Evolutionary conservation across 2,329 filamentous ascomycete genomes (phyloP).

Genomic region (Penicillium thymicola): DNA sequence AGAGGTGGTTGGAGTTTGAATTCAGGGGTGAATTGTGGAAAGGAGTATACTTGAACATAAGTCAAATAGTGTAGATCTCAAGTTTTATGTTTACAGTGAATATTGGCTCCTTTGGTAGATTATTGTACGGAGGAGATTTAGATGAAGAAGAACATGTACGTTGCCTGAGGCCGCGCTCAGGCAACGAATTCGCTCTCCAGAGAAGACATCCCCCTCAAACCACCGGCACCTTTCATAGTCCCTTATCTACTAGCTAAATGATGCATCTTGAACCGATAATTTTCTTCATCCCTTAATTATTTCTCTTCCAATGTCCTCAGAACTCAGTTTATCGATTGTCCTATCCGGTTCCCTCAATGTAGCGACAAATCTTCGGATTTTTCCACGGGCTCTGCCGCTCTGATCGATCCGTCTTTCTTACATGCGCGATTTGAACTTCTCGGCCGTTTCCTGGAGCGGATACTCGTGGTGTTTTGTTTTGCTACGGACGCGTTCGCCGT

Average conservation of each 20-base stretch:
- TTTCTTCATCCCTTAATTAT: not conserved
- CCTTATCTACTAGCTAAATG: not conserved
- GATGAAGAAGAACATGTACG: not conserved
- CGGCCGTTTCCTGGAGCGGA: constrained; percentile 53
- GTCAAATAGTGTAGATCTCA: not conserved
- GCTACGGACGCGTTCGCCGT: constrained; percentile 66
- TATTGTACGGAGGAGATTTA: no score
- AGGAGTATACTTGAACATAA: not conserved
- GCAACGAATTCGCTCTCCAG: not conserved
- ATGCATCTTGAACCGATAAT: not conserved
- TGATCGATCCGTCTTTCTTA: not conserved
- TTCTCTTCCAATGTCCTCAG: not conserved
- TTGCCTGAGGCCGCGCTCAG: not conserved
- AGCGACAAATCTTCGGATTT: not conserved
- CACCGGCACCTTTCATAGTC: no score
- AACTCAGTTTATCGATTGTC: not conserved
- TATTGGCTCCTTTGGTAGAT: not conserved
- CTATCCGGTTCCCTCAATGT: not conserved
- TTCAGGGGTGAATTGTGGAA: not conserved
- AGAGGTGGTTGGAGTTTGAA: not conserved
- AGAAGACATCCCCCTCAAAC: no score
- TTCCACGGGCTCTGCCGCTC: not conserved
- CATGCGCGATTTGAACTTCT: constrained; percentile 16
- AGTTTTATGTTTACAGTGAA: not conserved
- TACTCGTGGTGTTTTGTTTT: constrained; percentile 67